Base-by-base conservation (phyloP, 1,139 yeast genomes). In the Suhomyces anneliseae region DNA sequence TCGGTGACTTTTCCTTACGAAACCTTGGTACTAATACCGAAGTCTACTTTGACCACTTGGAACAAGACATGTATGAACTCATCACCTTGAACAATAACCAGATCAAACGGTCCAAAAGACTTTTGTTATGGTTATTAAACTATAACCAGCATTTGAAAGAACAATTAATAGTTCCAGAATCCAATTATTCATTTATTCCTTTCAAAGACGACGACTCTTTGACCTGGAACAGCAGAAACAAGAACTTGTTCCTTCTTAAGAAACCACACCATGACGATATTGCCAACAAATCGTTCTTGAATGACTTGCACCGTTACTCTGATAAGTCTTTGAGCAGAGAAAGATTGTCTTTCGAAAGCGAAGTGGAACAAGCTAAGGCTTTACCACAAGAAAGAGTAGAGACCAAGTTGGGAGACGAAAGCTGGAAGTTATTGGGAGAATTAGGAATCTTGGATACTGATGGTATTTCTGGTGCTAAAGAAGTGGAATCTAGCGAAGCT, bases 51-150 rank as follows among this genome's bases (percentile, higher is more conserved):
- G 60, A 54, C 27, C 58, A 60, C 27, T 27, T 62, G 14, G 55
- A 48, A 2, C 59, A 60, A 12, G 64, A 63, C 36, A 50, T 41
- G 10, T 73, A 70, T 53, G 68, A 63, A 42, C 54, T 74, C 40
- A 57, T 63, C 26, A 61, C 77, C 2, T 52, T 69, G n/a, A 64
- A 61, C 39, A 46, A 49, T 14, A 58, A 51, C 26, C 70, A 67
- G 48, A 59, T 69, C 26, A 60, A 63, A 43, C 57, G 71, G 15
- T 73, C 73, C 11, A 72, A 70, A 50, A 54, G 80, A 39, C 60
- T 74, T 14, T 52, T 76, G 15, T 50, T 72, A 44, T 74, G 79
- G 79, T 53, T 60, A 26, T 57, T 75, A 43, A 65, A 71, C 51
- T 63, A 64, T 48, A 72, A 72, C 45, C 55, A 62, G 32, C 78